Percentiles rank a stretch among this genome's conserved stretches.
Conservation (phyloP, 2,329 filamentous ascomycete genomes). For the Sporothrix globosa region DNA sequence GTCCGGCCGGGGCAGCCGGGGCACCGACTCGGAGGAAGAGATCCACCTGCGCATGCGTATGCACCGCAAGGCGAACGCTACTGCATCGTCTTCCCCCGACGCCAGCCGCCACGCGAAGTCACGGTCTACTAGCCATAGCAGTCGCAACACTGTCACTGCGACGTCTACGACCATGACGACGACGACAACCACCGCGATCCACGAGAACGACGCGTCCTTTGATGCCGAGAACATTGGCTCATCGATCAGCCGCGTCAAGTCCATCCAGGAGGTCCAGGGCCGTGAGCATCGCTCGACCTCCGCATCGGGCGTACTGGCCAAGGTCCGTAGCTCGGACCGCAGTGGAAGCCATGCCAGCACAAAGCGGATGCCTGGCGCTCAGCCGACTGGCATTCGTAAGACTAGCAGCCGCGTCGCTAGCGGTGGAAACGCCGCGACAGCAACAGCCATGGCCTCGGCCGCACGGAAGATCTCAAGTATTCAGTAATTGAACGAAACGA, state of each 20-base stretch:
- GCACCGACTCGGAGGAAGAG: constrained; percentile 78
- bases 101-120: constrained; percentile 60
- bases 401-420: constrained; percentile 68
- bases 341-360: constrained; percentile 46
- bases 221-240: constrained; percentile 72
- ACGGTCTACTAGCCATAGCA: constrained; percentile 45
- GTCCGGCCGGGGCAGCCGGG: constrained; percentile 59
- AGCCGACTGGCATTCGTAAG: constrained; percentile 62
- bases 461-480: constrained; percentile 59
- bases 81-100: constrained; percentile 64
- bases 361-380: constrained; percentile 56
- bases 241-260: constrained; percentile 54
- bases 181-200: constrained; percentile 63
- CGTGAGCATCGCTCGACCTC: constrained; percentile 53
- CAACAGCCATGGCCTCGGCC: constrained; percentile 48
- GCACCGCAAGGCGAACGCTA: constrained; percentile 61
- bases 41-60: constrained; percentile 74
- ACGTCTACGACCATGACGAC: constrained; percentile 68
- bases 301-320: constrained; percentile 61
- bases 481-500: constrained; percentile 21
- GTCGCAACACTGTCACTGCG: constrained; percentile 62
- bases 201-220: constrained; percentile 69
- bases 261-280: constrained; percentile 45
- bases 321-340: constrained; percentile 57
- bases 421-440: constrained; percentile 47